Evolutionary conservation across 441 rosid species (phyloP), one percentile per base, ranked within the genome.

Genomic region (Capsella rubella): DNA sequence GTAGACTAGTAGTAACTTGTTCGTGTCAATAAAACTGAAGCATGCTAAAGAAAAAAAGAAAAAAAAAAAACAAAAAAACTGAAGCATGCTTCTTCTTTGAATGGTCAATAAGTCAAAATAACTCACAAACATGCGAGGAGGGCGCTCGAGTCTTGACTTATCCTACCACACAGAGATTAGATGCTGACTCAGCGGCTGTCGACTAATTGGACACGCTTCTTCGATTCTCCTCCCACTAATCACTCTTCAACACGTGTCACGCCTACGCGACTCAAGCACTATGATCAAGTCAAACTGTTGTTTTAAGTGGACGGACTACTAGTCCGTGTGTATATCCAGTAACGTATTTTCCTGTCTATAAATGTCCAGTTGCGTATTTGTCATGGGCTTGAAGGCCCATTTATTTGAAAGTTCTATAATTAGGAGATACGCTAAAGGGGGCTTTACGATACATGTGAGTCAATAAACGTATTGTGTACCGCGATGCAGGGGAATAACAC

Each of bases 161-260:
- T 40, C 27, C 25, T 21, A 21, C 25, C 37, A 34, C 63, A 45
- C 57, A 34, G 42, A 53, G 29, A 59, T 42, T 42, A 42, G 6
- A 42, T 68, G 73, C 57, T 54, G 69, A 75, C 58, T 68, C 9
- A 34, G 6, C 70, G 37, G 79, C 71, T 69, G 75, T 70, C 80
- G 42, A 16, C 80, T 70, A 64, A 31, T 70, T 64, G 40, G 72
- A 76, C 80, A 76, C 79, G 79, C 54, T 76, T 64, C 75, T 57
- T 47, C 45, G 27, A 21, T 32, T 60, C 34, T 4, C 49, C 29
- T n/a, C 53, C 34, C 51, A 54, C 28, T 28, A 75, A n/a, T 53
- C 14, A 32, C 0, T 2, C 3, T 0, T 54, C 5, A 13, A 29
- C 71, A 69, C 75, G 79, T 74, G 49, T 40, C 62, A 47, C 0